Conservation (phyloP, 106 monocot species). For the Hemerocallis citrina region DNA sequence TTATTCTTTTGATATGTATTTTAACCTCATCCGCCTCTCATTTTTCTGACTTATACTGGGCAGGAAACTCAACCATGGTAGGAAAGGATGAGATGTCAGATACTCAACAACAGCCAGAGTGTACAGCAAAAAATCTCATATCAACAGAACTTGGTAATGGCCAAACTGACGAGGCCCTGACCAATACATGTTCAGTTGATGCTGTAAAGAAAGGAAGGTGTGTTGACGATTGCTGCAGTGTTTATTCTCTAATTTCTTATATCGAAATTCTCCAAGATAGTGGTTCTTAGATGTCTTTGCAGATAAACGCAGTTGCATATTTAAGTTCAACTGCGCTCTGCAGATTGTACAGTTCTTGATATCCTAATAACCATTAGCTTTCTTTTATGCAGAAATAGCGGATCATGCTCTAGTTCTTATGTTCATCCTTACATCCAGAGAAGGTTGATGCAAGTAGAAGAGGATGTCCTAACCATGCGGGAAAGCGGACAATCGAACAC, state of each 20-base stretch:
- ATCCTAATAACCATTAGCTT: background rate
- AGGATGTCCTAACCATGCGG: conserved; percentile 1
- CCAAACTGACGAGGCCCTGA: background rate
- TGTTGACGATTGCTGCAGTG: background rate
- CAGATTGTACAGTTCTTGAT: background rate
- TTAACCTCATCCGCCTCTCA: no score
- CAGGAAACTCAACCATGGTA: background rate
- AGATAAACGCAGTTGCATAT: background rate
- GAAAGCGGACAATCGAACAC: conserved; percentile 10
- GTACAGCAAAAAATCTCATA: background rate
- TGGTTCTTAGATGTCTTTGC: background rate
- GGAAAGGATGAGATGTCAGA: background rate
- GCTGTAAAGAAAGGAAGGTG: background rate
- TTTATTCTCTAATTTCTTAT: background rate
- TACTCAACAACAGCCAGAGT: background rate
- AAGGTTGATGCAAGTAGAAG: conserved; percentile 27
- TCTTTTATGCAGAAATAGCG: conserved; percentile 24
- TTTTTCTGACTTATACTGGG: background rate
- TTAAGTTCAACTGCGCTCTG: background rate
- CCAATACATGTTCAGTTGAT: background rate
- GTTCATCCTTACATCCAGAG: conserved; percentile 63
- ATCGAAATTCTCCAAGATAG: background rate
- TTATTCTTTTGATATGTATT: no score
- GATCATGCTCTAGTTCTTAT: conserved; percentile 23
- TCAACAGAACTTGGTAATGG: background rate